phyloP scores from a whole-genome alignment of 2,329 filamentous ascomycete species.

The Paraphaeosphaeria minitans region DNA sequence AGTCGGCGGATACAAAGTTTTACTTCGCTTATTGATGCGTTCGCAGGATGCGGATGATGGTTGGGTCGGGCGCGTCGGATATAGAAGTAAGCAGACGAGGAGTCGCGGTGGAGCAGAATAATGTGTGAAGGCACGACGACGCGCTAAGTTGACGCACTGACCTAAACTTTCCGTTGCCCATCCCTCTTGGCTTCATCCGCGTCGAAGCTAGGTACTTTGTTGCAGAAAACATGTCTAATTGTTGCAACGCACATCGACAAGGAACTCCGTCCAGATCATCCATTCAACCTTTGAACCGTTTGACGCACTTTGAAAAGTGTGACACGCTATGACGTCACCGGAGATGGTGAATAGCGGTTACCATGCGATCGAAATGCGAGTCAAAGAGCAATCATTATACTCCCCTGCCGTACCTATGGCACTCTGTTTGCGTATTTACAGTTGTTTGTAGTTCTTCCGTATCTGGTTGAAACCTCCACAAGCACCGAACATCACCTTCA shows the following conservation, averaged over 20 bases:
- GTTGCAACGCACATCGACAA: neutral
- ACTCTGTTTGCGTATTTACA: neutral
- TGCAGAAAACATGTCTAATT: neutral
- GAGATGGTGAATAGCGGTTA: neutral
- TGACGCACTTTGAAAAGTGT: constrained; percentile 7
- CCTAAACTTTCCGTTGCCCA: neutral
- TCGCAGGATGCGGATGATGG: constrained; percentile 22
- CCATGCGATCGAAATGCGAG: neutral
- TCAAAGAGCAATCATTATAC: too few relatives aligned
- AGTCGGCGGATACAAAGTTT: constrained; percentile 6
- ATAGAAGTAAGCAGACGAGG: constrained; percentile 17
- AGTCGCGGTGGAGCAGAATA: constrained; percentile 19
- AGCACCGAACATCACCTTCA: too few relatives aligned
- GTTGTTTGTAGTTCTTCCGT: too few relatives aligned
- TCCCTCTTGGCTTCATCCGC: constrained; percentile 6
- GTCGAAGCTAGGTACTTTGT: neutral
- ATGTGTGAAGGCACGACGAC: constrained; percentile 15
- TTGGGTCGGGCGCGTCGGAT: constrained; percentile 28
- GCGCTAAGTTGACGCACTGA: constrained; percentile 10
- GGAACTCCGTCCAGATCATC: neutral
- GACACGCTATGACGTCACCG: constrained; percentile 9
- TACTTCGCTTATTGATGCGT: constrained; percentile 10
- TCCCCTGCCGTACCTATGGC: too few relatives aligned
- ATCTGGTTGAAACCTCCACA: too few relatives aligned
- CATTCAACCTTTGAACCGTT: neutral